phyloP scores from a whole-genome alignment of 805 yeast species.

The Yueomyces sp. region DNA sequence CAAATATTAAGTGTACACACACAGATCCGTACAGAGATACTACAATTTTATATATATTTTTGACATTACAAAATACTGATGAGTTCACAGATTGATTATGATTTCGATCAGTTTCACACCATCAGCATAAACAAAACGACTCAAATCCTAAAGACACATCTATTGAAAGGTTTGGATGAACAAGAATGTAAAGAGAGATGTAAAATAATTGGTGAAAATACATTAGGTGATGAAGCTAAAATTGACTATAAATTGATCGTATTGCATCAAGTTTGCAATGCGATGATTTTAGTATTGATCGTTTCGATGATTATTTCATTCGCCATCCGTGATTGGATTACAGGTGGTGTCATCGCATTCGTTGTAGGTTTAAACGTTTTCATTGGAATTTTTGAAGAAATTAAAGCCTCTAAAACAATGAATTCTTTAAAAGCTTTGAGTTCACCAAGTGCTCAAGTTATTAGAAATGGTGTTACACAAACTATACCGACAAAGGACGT shows the following conservation, averaged over 20 bases:
- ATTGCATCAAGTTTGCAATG: slow-evolving; percentile 79
- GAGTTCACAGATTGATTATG: slow-evolving; percentile 1
- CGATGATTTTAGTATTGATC: slow-evolving; percentile 73
- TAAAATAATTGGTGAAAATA: slow-evolving; percentile 65
- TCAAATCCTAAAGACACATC: slow-evolving; percentile 47
- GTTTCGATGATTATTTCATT: slow-evolving; percentile 82
- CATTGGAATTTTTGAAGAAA: slow-evolving; percentile 94
- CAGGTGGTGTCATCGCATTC: slow-evolving; percentile 79
- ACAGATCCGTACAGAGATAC: too few relatives aligned
- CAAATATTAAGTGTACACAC: too few relatives aligned
- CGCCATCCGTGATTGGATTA: slow-evolving; percentile 86
- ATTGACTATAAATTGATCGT: slow-evolving; percentile 53
- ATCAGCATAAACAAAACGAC: slow-evolving; percentile 50
- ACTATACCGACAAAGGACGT: slow-evolving; percentile 68
- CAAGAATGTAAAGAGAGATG: slow-evolving; percentile 61
- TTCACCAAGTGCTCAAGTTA: slow-evolving; percentile 85
- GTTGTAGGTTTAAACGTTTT: slow-evolving; percentile 86
- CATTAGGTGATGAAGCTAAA: slow-evolving; percentile 70
- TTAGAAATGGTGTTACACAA: slow-evolving; percentile 63
- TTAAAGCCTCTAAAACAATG: slow-evolving; percentile 84
- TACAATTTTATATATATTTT: too few relatives aligned
- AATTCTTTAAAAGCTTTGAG: slow-evolving; percentile 86
- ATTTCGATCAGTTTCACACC: slow-evolving; percentile 33
- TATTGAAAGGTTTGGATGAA: slow-evolving; percentile 43
- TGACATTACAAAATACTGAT: too few relatives aligned